Percentiles rank a stretch among this genome's conserved stretches.
Conservation (phyloP, 306 rosid genomes). For the Citrullus amarus region DNA sequence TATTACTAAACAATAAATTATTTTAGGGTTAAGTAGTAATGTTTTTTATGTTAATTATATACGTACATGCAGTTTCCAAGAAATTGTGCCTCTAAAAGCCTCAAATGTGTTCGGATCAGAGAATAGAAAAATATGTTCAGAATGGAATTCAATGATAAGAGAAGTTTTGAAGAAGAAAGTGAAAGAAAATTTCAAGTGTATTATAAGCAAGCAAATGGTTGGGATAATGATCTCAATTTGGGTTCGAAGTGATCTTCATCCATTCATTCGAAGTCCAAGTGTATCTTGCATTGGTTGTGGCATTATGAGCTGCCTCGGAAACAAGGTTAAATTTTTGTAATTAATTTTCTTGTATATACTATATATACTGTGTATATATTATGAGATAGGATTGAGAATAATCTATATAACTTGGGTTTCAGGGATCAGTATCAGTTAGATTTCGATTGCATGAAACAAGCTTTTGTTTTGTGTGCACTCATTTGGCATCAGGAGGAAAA, state of each 20-base stretch:
- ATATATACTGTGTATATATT: too few species aligned
- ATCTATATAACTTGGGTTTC: background rate
- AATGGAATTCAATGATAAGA: slow-evolving; percentile 69
- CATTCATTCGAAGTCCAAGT: slow-evolving; percentile 47
- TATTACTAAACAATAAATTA: too few species aligned
- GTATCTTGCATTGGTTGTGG: slow-evolving; percentile 89
- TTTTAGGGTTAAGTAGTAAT: too few species aligned
- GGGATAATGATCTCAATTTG: slow-evolving; percentile 77
- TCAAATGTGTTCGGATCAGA: slow-evolving; percentile 74
- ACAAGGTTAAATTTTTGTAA: slow-evolving; percentile 33
- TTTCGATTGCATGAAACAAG: slow-evolving; percentile 60
- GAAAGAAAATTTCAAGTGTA: slow-evolving; percentile 42
- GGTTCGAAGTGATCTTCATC: slow-evolving; percentile 50
- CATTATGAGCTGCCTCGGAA: slow-evolving; percentile 76
- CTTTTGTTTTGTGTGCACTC: slow-evolving; percentile 85
- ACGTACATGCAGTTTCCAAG: slow-evolving; percentile 56
- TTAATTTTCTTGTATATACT: too few species aligned
- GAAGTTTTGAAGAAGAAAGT: slow-evolving; percentile 44
- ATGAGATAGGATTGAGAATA: too few species aligned
- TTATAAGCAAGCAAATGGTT: slow-evolving; percentile 87
- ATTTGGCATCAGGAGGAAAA: slow-evolving; percentile 77
- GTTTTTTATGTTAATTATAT: background rate
- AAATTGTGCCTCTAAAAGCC: slow-evolving; percentile 74
- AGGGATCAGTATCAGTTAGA: slow-evolving; percentile 86
- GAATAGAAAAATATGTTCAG: slow-evolving; percentile 29